Base-by-base conservation (phyloP, 495 filamentous ascomycete genomes). In the Penicillium canescens region DNA sequence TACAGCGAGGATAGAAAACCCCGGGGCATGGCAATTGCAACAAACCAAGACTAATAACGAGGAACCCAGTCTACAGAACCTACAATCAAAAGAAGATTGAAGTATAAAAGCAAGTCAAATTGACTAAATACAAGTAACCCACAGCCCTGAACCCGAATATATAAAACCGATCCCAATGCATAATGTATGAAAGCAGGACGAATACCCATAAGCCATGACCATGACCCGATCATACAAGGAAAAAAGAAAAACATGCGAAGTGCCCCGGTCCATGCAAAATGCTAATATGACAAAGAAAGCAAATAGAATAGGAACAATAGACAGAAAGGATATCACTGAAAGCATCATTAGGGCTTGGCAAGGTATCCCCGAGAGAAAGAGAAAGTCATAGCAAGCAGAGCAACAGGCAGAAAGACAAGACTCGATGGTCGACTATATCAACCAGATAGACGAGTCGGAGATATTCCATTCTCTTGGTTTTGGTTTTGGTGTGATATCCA, bases 251-350 rank as follows among this genome's bases (percentile, higher is more conserved):
- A 31, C 28, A 31, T 35, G 24, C 39, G 24, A 26, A 50, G 31
- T 33, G 38, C 47, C 47, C 48, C 48, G 28, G 26, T 40, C 48
- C 48, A 51, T 51, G 48, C 48, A 51, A 51, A 26, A 39, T 42
- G 48, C 48, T 51, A 51, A 51, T 51, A 36, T 51, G 39, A 51
- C 26, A 50, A 34, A 50, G 40, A 50, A 31, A 24, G 23, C 23
- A 47, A 14, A 40, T 9, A 37, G 6, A 39, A 28, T 26, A 47
- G 20, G 18, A 26, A 28, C 14, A 14, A 48, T 14, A 14, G 26
- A 14, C 36, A 50, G 42, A 11, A 41, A 41, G 48, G 38, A 42
- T 42, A 42, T 42, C 39, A 36, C 38, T 34, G 48, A 13, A 41
- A 42, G 8, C 26, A 31, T 3, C 7, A 31, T 6, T 31, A n/a